phyloP scores from a whole-genome alignment of 2,329 filamentous ascomycete genomes.

The Stemphylium beticola region DNA sequence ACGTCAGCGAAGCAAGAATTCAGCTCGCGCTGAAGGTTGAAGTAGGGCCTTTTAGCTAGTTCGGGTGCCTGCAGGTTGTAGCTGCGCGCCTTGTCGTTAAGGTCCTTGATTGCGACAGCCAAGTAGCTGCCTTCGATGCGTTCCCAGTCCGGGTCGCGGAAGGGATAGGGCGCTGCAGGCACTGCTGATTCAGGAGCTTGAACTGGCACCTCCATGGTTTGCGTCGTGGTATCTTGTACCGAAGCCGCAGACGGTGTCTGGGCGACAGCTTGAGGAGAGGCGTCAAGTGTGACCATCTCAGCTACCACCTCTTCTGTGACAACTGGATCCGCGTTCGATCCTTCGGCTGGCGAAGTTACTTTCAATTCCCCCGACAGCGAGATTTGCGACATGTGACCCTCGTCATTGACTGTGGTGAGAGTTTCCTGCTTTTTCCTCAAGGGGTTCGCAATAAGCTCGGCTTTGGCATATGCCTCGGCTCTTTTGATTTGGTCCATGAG shows the following conservation, averaged over 20 bases:
- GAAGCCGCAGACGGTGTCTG: neutral
- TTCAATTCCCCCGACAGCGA: constrained; percentile 55
- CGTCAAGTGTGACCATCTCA: constrained; percentile 24
- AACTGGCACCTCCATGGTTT: constrained; percentile 22
- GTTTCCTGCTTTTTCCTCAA: constrained; percentile 52
- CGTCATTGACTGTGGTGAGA: constrained; percentile 51
- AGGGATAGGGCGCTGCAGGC: constrained; percentile 59
- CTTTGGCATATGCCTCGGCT: constrained; percentile 75
- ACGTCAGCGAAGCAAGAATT: constrained; percentile 83
- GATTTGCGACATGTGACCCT: constrained; percentile 57
- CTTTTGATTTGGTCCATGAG: constrained; percentile 73
- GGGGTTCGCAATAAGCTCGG: constrained; percentile 73
- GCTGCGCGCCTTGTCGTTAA: constrained; percentile 80
- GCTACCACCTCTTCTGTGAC: constrained; percentile 40
- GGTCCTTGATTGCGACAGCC: constrained; percentile 73
- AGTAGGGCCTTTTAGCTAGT: constrained; percentile 91
- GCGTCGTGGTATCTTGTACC: constrained; percentile 13
- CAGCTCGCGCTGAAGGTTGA: constrained; percentile 81
- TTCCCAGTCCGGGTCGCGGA: constrained; percentile 81
- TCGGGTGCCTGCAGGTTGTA: constrained; percentile 97
- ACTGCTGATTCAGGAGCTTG: constrained; percentile 30
- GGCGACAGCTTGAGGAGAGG: constrained; percentile 7
- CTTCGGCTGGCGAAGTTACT: constrained; percentile 20
- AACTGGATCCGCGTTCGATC: constrained; percentile 12
- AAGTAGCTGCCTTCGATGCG: constrained; percentile 75